phyloP scores from a whole-genome alignment of 768 basidiomycete species.

The Auricularia sp. region DNA sequence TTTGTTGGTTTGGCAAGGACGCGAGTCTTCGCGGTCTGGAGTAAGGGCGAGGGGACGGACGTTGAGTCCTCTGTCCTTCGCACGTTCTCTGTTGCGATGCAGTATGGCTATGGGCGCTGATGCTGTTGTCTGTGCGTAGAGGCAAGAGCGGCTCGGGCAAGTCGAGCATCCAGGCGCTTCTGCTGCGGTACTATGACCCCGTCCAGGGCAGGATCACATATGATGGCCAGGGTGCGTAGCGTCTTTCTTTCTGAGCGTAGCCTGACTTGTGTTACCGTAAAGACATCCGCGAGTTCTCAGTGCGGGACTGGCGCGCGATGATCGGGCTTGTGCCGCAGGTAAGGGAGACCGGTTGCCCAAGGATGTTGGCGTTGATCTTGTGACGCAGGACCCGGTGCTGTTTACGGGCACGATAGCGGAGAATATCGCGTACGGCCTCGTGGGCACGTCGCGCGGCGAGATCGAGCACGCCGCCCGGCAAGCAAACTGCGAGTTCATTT shows the following conservation, averaged over 20 bases:
- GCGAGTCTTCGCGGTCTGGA: too few relatives aligned
- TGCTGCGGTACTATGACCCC: constrained; percentile 86
- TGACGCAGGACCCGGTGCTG: constrained; percentile 59
- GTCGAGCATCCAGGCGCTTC: constrained; percentile 79
- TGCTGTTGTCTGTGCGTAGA: constrained; percentile 29
- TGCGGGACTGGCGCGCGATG: constrained; percentile 75
- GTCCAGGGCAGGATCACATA: constrained; percentile 73
- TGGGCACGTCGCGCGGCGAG: constrained; percentile 63
- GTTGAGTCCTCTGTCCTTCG: too few relatives aligned
- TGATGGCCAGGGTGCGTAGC: constrained; percentile 63
- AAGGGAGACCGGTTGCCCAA: constrained; percentile 2
- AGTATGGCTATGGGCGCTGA: too few relatives aligned
- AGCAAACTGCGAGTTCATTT: constrained; percentile 94
- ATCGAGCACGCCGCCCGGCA: constrained; percentile 82
- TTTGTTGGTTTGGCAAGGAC: too few relatives aligned
- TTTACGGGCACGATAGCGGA: constrained; percentile 91
- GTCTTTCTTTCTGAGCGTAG: too few relatives aligned
- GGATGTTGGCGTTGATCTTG: neutral
- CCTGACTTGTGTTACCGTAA: too few relatives aligned
- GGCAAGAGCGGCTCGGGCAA: constrained; percentile 93
- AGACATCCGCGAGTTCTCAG: constrained; percentile 83
- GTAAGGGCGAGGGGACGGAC: too few relatives aligned
- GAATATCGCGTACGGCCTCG: constrained; percentile 85
- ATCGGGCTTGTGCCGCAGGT: constrained; percentile 93
- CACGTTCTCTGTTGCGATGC: too few relatives aligned